phyloP scores from a whole-genome alignment of 2,329 filamentous ascomycete species.

The Talaromyces sp. region DNA sequence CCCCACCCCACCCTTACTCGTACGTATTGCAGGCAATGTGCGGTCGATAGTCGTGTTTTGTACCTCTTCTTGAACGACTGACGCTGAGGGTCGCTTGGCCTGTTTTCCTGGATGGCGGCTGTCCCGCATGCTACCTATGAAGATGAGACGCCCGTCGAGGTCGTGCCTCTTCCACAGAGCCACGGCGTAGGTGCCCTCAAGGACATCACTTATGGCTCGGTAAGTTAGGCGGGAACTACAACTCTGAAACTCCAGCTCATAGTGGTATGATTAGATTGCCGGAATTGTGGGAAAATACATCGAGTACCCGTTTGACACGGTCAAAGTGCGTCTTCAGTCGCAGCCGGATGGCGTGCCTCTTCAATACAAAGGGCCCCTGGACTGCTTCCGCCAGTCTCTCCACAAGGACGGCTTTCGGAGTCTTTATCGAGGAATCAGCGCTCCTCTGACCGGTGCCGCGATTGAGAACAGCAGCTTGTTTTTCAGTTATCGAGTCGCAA shows the following conservation, averaged over 20 bases:
- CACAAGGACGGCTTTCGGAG: conserved; percentile 71
- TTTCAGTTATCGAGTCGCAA: conserved; percentile 72
- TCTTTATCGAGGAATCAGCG: conserved; percentile 88
- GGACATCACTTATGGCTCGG: conserved; percentile 83
- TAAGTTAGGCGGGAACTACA: conserved; percentile 37
- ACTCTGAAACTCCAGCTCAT: background rate
- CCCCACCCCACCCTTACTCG: background rate
- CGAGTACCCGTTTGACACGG: conserved; percentile 97
- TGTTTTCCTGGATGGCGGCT: conserved; percentile 29
- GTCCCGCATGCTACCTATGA: conserved; percentile 31
- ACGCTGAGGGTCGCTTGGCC: background rate
- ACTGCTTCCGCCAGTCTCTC: conserved; percentile 88
- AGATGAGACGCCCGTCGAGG: conserved; percentile 37
- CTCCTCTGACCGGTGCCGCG: conserved; percentile 83
- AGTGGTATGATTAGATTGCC: conserved; percentile 52
- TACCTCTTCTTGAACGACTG: background rate
- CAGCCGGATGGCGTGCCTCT: conserved; percentile 79
- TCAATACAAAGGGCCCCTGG: conserved; percentile 77
- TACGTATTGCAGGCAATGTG: conserved; percentile 16
- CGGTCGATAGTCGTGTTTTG: conserved; percentile 17
- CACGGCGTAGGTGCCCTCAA: conserved; percentile 67
- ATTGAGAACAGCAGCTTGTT: conserved; percentile 90
- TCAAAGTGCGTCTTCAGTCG: conserved; percentile 96
- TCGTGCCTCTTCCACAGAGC: conserved; percentile 34
- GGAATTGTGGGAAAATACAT: conserved; percentile 92